Percentiles rank a stretch among this genome's conserved stretches.
Evolutionary conservation across 1,284 basidiomycete species (phyloP).

Genomic region (Quambalaria eucalypti): DNA sequence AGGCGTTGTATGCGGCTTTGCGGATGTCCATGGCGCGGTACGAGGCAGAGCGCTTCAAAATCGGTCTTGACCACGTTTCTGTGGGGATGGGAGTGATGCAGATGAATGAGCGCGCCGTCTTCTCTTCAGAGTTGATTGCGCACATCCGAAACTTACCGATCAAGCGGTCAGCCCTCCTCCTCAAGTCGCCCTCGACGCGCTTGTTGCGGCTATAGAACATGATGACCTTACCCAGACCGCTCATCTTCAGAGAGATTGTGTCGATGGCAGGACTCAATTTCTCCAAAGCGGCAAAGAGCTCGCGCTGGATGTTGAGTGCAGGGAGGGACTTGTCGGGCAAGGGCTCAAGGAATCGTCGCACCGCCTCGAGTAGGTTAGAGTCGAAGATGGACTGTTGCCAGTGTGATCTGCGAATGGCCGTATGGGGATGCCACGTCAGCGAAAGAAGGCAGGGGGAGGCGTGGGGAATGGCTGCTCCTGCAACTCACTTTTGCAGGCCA

Average conservation of each 20-base stretch:
- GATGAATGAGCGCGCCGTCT: not conserved
- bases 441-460: not conserved
- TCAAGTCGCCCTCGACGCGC: constrained; percentile 71
- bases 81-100: not conserved
- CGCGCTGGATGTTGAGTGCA: constrained; percentile 86
- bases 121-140: not conserved
- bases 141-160: constrained; percentile 53
- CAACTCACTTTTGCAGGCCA: constrained; percentile 79
- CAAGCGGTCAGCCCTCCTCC: constrained; percentile 71
- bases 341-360: constrained; percentile 86
- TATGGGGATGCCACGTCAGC: not conserved
- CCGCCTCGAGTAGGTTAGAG: constrained; percentile 84
- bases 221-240: constrained; percentile 78
- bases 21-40: constrained; percentile 22
- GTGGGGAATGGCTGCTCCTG: constrained; percentile 37
- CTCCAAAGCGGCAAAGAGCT: constrained; percentile 70
- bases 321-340: constrained; percentile 84
- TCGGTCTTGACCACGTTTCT: constrained; percentile 45
- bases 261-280: constrained; percentile 71
- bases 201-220: constrained; percentile 87
- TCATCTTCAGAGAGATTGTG: constrained; percentile 79
- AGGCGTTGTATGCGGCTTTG: not conserved
- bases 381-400: constrained; percentile 80
- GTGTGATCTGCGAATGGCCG: not conserved
- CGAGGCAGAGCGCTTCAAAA: constrained; percentile 38